Percentiles rank a stretch among this genome's conserved stretches.
These are phyloP conservation scores for Torulaspora franciscae DNA, from an alignment of 805 yeast species.

Conservation along the genomic window DNA sequence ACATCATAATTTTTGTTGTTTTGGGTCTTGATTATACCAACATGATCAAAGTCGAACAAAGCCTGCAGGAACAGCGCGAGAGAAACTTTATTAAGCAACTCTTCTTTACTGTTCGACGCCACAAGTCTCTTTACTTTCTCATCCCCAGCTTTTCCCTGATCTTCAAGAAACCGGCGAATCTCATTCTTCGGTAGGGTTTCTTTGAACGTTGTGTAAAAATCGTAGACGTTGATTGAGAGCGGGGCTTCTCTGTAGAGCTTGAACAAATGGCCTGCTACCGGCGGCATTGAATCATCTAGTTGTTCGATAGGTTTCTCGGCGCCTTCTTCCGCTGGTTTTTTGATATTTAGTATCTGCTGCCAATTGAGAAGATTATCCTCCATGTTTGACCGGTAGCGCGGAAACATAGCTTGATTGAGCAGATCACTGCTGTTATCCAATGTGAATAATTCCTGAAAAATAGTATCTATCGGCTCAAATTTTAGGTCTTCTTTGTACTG, in stretches of 20 bases:
- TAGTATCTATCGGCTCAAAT: conserved; percentile 32
- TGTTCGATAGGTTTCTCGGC: conserved; percentile 12
- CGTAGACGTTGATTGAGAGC: conserved; percentile 58
- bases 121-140: conserved; percentile 27
- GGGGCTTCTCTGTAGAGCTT: conserved; percentile 77
- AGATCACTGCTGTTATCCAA: conserved; percentile 32
- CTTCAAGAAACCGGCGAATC: conserved; percentile 26
- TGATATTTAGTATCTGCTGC: conserved; percentile 26
- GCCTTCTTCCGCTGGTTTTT: conserved; percentile 2
- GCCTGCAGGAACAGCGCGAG: conserved; percentile 73
- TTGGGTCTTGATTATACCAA: conserved; percentile 65
- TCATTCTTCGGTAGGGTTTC: conserved; percentile 40
- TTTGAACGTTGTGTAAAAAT: conserved; percentile 59
- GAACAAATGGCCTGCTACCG: conserved; percentile 54
- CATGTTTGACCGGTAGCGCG: conserved; percentile 29
- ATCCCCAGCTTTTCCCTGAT: conserved; percentile 27
- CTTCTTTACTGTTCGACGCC: conserved; percentile 25
- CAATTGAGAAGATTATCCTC: conserved; percentile 33
- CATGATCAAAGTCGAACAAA: conserved; percentile 59
- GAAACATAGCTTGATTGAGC: conserved; percentile 32
- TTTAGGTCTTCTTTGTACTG: conserved; percentile 18
- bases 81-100: conserved; percentile 57
- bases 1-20: conserved; percentile 34
- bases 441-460: conserved; percentile 35
- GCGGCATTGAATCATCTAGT: conserved; percentile 42